These are phyloP conservation scores for Yamadazyma conglobata DNA, from an alignment of 1,139 yeast genomes.

Conservation along the genomic window DNA sequence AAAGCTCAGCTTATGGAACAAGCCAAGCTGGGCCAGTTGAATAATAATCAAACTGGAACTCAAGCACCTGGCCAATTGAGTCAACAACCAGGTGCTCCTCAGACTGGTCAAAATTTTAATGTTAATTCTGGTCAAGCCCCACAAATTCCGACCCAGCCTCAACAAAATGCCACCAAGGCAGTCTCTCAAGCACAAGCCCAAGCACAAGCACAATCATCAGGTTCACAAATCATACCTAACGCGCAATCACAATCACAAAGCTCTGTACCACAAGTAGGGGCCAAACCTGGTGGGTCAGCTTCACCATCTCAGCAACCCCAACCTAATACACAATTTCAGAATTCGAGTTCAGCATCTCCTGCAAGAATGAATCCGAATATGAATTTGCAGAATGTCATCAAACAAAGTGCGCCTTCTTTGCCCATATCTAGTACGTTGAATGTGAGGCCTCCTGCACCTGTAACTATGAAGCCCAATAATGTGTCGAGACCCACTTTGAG, in stretches of 20 bases:
- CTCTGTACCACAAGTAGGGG: slow-evolving; percentile 1
- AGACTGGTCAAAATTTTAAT: slow-evolving; percentile 1
- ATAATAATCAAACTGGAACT: slow-evolving; percentile 5
- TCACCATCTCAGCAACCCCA: slow-evolving; percentile 8
- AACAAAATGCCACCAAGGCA: slow-evolving; percentile 4
- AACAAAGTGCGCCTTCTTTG: slow-evolving; percentile 66
- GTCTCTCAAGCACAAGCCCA: slow-evolving; percentile 6
- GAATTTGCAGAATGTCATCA: slow-evolving; percentile 46
- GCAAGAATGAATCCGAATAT: slow-evolving; percentile 15
- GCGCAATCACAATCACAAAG: slow-evolving; percentile 1
- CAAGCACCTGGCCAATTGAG: slow-evolving; percentile 2
- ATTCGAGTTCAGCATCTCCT: slow-evolving; percentile 10
- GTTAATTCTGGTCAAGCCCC: neutral
- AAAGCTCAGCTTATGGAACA: slow-evolving; percentile 36
- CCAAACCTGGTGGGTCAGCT: slow-evolving; percentile 9
- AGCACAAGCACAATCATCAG: no score
- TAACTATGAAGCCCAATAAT: slow-evolving; percentile 46
- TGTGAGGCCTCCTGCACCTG: slow-evolving; percentile 62
- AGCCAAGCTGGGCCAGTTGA: slow-evolving; percentile 17
- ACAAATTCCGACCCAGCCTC: slow-evolving; percentile 5
- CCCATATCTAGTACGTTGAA: slow-evolving; percentile 70
- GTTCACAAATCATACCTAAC: no score
- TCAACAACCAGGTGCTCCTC: slow-evolving; percentile 1
- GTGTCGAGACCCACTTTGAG: slow-evolving; percentile 74
- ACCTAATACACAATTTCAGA: slow-evolving; percentile 5